A percentile compares a stretch with the other conserved stretches of the same genome.
phyloP scores from a whole-genome alignment of 2,329 filamentous ascomycete genomes.

The Arthroderma sp. region DNA sequence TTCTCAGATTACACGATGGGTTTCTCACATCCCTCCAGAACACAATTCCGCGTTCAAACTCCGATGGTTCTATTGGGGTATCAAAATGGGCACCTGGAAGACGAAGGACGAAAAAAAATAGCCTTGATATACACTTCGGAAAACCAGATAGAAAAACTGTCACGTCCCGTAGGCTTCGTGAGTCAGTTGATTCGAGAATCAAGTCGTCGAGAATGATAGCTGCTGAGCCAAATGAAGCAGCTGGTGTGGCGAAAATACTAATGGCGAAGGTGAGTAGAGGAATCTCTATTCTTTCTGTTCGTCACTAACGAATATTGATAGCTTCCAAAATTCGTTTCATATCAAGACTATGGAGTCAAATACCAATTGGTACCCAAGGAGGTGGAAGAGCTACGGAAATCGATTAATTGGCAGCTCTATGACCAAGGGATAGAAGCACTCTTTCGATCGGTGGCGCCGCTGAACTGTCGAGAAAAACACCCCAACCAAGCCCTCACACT shows the following conservation, averaged over 20 bases:
- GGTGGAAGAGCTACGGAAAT: constrained; percentile 53
- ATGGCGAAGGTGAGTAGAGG: constrained; percentile 14
- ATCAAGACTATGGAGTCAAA: constrained; percentile 84
- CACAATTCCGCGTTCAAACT: constrained; percentile 40
- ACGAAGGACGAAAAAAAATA: constrained; percentile 36
- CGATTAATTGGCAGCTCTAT: constrained; percentile 62
- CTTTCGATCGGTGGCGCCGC: constrained; percentile 58
- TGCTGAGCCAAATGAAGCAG: constrained; percentile 41
- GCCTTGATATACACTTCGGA: constrained; percentile 26
- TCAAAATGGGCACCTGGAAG: constrained; percentile 15
- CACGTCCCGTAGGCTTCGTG: constrained; percentile 15
- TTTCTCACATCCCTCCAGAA: constrained; percentile 62
- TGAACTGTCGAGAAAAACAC: constrained; percentile 49
- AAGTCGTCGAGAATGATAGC: constrained; percentile 28
- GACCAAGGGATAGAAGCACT: constrained; percentile 77
- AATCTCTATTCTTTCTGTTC: too few species aligned
- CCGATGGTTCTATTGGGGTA: constrained; percentile 6
- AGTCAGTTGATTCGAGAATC: constrained; percentile 16
- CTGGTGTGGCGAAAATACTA: constrained; percentile 42
- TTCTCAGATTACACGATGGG: constrained; percentile 71
- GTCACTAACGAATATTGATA: constrained; percentile 33
- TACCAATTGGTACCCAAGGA: constrained; percentile 78
- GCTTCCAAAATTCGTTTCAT: constrained; percentile 71
- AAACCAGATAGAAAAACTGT: constrained; percentile 7
- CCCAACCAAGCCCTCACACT: constrained; percentile 67